Percentiles rank a stretch among this genome's conserved stretches.
Conservation (phyloP, 805 yeast genomes). For the Clavispora phyllophila region DNA sequence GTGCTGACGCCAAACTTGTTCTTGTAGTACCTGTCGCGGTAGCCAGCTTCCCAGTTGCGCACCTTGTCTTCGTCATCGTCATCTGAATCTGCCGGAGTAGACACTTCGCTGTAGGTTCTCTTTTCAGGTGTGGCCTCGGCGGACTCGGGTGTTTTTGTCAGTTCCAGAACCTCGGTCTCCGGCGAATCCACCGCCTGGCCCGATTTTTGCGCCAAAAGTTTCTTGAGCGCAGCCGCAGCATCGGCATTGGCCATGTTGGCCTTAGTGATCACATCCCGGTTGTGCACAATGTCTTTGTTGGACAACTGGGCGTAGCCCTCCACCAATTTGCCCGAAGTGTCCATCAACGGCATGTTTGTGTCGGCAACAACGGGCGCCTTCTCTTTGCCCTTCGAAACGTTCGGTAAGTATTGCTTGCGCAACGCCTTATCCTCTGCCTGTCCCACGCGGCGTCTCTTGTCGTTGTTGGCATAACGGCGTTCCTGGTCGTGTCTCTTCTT, state of each 20-base stretch:
- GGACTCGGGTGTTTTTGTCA: constrained; percentile 6
- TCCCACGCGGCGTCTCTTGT: constrained; percentile 51
- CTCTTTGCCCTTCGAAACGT: constrained; percentile 67
- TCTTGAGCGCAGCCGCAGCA: constrained; percentile 58
- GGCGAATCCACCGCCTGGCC: constrained; percentile 34
- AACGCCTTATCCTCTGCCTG: constrained; percentile 42
- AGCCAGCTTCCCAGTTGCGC: constrained; percentile 83
- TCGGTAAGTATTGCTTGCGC: constrained; percentile 41
- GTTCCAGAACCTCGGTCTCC: not conserved
- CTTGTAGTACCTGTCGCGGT: constrained; percentile 72
- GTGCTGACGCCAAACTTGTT: constrained; percentile 61
- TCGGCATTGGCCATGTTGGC: constrained; percentile 68
- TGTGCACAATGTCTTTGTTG: constrained; percentile 65
- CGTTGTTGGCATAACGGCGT: constrained; percentile 58
- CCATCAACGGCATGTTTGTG: constrained; percentile 70
- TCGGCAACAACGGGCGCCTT: constrained; percentile 68
- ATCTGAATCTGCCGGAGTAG: constrained; percentile 11
- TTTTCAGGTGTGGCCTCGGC: constrained; percentile 17
- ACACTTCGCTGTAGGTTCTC: not conserved
- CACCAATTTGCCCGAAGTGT: constrained; percentile 68
- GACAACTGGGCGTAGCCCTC: constrained; percentile 59
- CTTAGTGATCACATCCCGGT: constrained; percentile 55
- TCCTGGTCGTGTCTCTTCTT: constrained; percentile 65
- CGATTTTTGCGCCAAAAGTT: constrained; percentile 28
- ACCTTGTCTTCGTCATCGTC: constrained; percentile 43